Conservation (phyloP, 2,329 filamentous ascomycete genomes). For the Ascocoryne sarcoides region DNA sequence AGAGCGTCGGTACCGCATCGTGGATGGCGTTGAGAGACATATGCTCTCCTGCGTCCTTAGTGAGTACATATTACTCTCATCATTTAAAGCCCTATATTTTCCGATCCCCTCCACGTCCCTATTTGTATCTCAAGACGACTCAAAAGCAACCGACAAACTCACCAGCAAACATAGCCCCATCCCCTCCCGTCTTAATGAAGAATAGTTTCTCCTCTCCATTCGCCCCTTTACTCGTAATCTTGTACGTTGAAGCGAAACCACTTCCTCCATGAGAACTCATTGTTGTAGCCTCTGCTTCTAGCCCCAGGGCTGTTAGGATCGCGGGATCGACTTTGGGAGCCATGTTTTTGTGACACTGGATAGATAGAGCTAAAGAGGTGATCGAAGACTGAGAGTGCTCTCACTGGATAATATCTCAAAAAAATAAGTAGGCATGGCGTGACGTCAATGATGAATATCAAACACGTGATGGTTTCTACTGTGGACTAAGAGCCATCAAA, state of each 20-base stretch:
- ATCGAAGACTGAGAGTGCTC: not conserved
- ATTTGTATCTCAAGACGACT: no score
- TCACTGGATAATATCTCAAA: not conserved
- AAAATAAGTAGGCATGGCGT: not conserved
- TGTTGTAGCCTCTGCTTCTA: constrained; percentile 45
- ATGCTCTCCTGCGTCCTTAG: constrained; percentile 57
- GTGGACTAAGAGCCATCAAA: no score
- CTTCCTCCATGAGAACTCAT: constrained; percentile 56
- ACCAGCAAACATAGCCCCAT: constrained; percentile 64
- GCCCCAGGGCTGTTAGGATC: constrained; percentile 49
- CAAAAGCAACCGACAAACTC: constrained; percentile 2
- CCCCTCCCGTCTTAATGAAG: constrained; percentile 65
- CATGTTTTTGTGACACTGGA: constrained; percentile 27
- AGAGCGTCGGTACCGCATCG: constrained; percentile 60
- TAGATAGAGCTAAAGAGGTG: no score
- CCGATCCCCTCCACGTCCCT: no score
- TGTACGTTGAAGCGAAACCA: constrained; percentile 60
- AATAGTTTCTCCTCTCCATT: constrained; percentile 34
- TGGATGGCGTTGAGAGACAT: constrained; percentile 78
- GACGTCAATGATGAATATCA: no score
- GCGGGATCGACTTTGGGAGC: constrained; percentile 49
- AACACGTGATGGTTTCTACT: constrained; percentile 1
- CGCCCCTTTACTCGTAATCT: constrained; percentile 36
- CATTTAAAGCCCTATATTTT: no score
- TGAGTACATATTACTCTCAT: no score